Percentiles rank a stretch among this genome's conserved stretches.
phyloP scores from a whole-genome alignment of 2,329 filamentous ascomycete species.

The Pestalotiopsis sp. region DNA sequence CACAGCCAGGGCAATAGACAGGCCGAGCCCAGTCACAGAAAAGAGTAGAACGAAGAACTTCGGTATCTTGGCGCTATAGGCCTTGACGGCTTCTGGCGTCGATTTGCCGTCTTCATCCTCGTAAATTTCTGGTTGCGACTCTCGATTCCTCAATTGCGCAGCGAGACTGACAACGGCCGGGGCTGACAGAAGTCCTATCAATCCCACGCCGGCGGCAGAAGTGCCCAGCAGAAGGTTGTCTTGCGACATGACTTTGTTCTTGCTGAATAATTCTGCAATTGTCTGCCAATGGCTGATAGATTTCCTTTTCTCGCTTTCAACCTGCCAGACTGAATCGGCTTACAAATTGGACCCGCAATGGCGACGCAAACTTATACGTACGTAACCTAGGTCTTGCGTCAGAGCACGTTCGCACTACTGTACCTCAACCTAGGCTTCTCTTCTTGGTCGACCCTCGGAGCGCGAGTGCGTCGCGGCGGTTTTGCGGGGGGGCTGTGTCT shows the following conservation, averaged over 20 bases:
- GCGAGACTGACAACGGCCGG: constrained; percentile 25
- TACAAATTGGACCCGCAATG: neutral
- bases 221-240: constrained; percentile 22
- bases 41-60: constrained; percentile 58
- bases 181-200: constrained; percentile 25
- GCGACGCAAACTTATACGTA: constrained; percentile 5
- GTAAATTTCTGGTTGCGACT: constrained; percentile 53
- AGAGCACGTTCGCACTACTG: constrained; percentile 7
- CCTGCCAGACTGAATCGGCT: neutral
- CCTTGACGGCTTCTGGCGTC: constrained; percentile 62
- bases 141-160: constrained; percentile 22
- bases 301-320: neutral
- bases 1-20: constrained; percentile 60
- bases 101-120: constrained; percentile 72
- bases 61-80: constrained; percentile 63
- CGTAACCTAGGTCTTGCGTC: neutral
- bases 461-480: neutral
- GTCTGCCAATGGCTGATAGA: neutral
- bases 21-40: constrained; percentile 54
- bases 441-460: neutral
- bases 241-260: constrained; percentile 21
- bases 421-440: neutral
- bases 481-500: neutral
- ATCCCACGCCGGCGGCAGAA: constrained; percentile 28
- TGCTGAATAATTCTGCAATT: neutral